Evolutionary conservation across 2,329 filamentous ascomycete genomes (phyloP), one percentile per base, ranked within the genome.

Genomic region (Sclerotinia sclerotiorum): DNA sequence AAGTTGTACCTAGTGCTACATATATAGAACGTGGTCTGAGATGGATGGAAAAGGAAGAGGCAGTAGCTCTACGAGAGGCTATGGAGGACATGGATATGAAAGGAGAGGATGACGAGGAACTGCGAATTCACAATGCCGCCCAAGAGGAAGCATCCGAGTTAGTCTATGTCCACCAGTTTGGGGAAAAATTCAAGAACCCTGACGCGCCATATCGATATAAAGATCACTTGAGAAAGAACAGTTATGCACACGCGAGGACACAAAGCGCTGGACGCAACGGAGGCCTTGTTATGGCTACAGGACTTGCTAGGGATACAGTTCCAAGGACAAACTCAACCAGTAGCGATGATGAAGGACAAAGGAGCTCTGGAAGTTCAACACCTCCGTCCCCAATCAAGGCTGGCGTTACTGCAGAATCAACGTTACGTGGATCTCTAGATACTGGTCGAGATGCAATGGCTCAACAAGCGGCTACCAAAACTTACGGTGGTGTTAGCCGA

Each of bases 41-140:
- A 73, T 92, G 90, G 89, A 91, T 92, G 86, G 91, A 94, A 78
- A 91, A 90, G 77, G 90, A 93, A 76, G 91, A 94, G 78, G 89
- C 87, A 5, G 84, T 84, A 48, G 90, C 90, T 27, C 79, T 94
- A 69, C 85, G 89, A 24, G 84, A 88, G 70, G 90, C 91, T 15
- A 87, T 94, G 83, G 87, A 92, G 72, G 88, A 91, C 74, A 86
- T 93, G 84, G 86, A 91, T 69, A 71, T 90, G 55, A 82, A 81
- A 65, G 79, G 81, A 48, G 65, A 73, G 52, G 80, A 82, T 39
- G 83, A 87, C 2, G 87, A 89, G 27, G 88, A 90, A 69, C 78
- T 82, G 69, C 85, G 85, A 56, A 78, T 94, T 61, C 90, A 91
- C 77, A 81, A 86, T 17, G 89, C 89, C 52, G 91, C 91, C 42